These are phyloP conservation scores for Tetradesmus lagerheimii DNA, from an alignment of 139 green algal species.

Conservation along the genomic window DNA sequence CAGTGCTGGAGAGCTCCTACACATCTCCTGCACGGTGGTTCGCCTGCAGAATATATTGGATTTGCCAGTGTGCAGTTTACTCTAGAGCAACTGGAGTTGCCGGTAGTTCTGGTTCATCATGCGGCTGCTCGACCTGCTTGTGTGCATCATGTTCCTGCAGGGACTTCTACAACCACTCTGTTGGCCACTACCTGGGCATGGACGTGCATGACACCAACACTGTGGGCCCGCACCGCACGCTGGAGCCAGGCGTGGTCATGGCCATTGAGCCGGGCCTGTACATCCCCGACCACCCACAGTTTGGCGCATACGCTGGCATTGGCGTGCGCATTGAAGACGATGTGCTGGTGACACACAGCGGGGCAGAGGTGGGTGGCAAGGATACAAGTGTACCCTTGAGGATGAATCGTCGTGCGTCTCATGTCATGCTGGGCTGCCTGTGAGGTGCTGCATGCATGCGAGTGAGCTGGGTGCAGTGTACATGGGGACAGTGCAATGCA, in stretches of 20 bases:
- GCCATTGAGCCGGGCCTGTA: conserved; percentile 92
- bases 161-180: conserved; percentile 82
- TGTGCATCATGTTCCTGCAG: conserved; percentile 6
- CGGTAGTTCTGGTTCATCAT: not conserved
- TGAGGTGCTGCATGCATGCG: not conserved
- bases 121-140: not conserved
- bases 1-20: too few species aligned
- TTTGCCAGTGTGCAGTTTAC: too few species aligned
- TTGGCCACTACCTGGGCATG: conserved; percentile 84
- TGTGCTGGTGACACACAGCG: conserved; percentile 66
- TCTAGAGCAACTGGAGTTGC: too few species aligned
- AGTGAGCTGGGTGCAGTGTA: not conserved
- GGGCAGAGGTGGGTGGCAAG: conserved; percentile 22
- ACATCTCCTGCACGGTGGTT: too few species aligned
- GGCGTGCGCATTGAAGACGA: conserved; percentile 89
- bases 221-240: conserved; percentile 65
- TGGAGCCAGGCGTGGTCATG: conserved; percentile 76
- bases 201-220: conserved; percentile 86
- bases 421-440: not conserved
- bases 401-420: too few species aligned
- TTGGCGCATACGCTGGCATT: conserved; percentile 67
- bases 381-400: not conserved
- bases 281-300: conserved; percentile 75
- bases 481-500: not conserved
- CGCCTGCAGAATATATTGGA: too few species aligned